Evolutionary conservation across 1,284 basidiomycete species (phyloP), one percentile per base, ranked within the genome.

Genomic region (Mycosarcoma maydis): DNA sequence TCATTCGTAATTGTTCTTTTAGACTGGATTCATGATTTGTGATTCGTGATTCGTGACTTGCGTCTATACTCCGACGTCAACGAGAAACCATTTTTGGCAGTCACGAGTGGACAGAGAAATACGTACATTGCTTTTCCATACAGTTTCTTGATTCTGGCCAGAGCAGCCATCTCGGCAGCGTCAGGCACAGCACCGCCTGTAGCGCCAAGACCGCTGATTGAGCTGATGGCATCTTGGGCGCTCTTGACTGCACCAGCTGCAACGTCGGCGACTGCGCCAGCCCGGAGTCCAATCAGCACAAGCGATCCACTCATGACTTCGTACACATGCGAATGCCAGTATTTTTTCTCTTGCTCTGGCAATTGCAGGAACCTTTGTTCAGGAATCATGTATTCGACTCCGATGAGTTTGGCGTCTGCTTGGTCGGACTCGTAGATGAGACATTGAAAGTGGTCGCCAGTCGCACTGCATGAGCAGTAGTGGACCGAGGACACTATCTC

Each of bases 371-470:
- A 87, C 16, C 84, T 61, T 78, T 83, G 30, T 49, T 85, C 85
- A 3, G 82, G 79, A 24, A 86, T 82, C 52, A 87, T 84, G 62
- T 87, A 87, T 72, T 87, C 86, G 40, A 87, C 84, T 1, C 85
- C 86, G 55, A 87, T 86, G 40, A 87, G 80, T 39, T 83, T 83
- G 8, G 86, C 86, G 48, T 85, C 81, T 2, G 83, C 77, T 37
- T 80, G 73, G 33, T 84, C 83, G 0, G 83, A 84, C 75, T 87
- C 85, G 68, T 86, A 86, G 51, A 86, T 84, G 39, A 84, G 67
- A 55, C 84, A 75, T 36, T 72, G 70, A 19, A 57, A 61, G 11
- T 54, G 53, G 22, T 58, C 53, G 22, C 45, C 44, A 10, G 24
- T 17, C 13, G 43, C 19, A 37, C 30, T 60, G 50, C 65, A 68